These are phyloP conservation scores for Chaetothyriales sp. DNA, from an alignment of 2,329 filamentous ascomycete species.

Conservation along the genomic window DNA sequence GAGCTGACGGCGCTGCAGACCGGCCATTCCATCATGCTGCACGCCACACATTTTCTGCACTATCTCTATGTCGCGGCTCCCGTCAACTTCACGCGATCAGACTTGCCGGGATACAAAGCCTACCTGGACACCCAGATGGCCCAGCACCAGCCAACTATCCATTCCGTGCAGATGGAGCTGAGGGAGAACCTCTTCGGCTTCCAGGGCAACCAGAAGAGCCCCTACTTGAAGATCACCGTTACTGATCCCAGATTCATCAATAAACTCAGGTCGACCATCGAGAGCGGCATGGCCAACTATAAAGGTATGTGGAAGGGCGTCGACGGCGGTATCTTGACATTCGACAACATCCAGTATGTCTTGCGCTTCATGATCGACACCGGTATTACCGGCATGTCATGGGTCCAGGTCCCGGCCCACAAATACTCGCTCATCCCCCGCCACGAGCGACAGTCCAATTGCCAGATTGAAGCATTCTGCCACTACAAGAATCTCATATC, in stretches of 20 bases:
- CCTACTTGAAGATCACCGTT: constrained; percentile 86
- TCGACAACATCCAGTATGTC: constrained; percentile 91
- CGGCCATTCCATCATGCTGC: constrained; percentile 84
- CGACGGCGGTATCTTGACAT: constrained; percentile 66
- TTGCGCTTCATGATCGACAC: constrained; percentile 97
- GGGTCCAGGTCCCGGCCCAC: constrained; percentile 71
- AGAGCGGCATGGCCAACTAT: constrained; percentile 69
- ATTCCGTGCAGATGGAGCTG: constrained; percentile 69
- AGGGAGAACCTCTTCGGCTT: constrained; percentile 88
- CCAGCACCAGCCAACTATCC: constrained; percentile 59
- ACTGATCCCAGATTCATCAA: constrained; percentile 76
- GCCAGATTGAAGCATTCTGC: constrained; percentile 85
- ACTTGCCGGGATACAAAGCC: constrained; percentile 63
- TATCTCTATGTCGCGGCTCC: constrained; percentile 92
- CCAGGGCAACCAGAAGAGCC: constrained; percentile 80
- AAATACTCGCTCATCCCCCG: constrained; percentile 59
- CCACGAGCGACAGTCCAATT: constrained; percentile 67
- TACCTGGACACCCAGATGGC: constrained; percentile 69
- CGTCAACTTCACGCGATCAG: constrained; percentile 60
- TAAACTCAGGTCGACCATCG: constrained; percentile 60
- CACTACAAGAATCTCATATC: constrained; percentile 73
- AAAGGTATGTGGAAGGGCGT: constrained; percentile 71
- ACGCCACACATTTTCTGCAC: constrained; percentile 91
- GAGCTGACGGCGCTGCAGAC: constrained; percentile 25
- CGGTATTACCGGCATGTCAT: constrained; percentile 88